Conservation (phyloP, 192 early-diverging fungal species). For the Paraglomus occultum region DNA sequence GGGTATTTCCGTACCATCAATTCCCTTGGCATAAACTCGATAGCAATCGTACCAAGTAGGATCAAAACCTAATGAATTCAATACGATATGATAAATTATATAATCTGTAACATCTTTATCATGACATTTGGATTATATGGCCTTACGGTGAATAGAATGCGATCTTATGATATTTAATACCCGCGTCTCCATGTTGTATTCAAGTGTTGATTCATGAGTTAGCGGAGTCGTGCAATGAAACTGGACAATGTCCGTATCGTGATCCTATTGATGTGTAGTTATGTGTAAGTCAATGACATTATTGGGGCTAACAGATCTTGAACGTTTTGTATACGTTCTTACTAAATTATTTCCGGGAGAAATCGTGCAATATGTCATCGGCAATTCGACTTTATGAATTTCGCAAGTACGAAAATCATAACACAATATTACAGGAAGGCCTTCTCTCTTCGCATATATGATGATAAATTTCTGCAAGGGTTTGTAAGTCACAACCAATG, state of each 20-base stretch:
- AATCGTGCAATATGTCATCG: slow-evolving; percentile 56
- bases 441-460: slow-evolving; percentile 50
- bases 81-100: not conserved
- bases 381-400: slow-evolving; percentile 46
- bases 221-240: slow-evolving; percentile 65
- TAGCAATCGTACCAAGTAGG: slow-evolving; percentile 45
- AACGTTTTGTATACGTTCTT: slow-evolving; percentile 19
- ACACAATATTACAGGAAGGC: slow-evolving; percentile 53
- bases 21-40: slow-evolving; percentile 44
- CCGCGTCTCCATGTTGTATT: slow-evolving; percentile 59
- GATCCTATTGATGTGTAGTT: slow-evolving; percentile 40
- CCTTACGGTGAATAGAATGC: slow-evolving; percentile 49
- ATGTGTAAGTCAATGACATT: not conserved
- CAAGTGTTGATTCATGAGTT: slow-evolving; percentile 61
- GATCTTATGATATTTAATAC: slow-evolving; percentile 42
- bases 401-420: slow-evolving; percentile 40
- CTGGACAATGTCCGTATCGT: slow-evolving; percentile 55
- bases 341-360: slow-evolving; percentile 58
- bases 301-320: not conserved
- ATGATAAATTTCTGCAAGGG: slow-evolving; percentile 42
- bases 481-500: not conserved
- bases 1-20: slow-evolving; percentile 52
- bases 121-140: not conserved
- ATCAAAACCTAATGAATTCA: slow-evolving; percentile 40
- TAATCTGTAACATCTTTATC: not conserved